A percentile compares a stretch with the other conserved stretches of the same genome.
Evolutionary conservation across 176 grass and related monocot species (phyloP).

Genomic region (Canna indica): DNA sequence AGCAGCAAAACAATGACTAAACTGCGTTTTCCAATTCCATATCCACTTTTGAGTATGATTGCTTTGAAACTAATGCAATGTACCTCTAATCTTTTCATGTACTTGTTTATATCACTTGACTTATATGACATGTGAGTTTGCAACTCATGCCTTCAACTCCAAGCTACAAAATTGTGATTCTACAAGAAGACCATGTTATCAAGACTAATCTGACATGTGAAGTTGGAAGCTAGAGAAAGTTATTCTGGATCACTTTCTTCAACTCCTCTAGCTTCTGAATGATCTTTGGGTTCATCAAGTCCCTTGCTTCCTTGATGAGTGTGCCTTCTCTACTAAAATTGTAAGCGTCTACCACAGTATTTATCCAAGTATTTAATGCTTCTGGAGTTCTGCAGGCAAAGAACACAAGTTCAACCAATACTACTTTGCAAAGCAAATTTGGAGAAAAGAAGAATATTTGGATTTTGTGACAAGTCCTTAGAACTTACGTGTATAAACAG

Average conservation of each 20-base stretch:
- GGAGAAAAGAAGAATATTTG: not conserved
- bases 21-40: no score
- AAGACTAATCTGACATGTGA: not conserved
- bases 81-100: no score
- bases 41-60: no score
- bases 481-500: constrained; percentile 65
- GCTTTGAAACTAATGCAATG: no score
- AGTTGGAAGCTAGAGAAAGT: constrained; percentile 34
- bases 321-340: constrained; percentile 48
- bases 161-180: no score
- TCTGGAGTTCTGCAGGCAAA: constrained; percentile 55
- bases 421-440: not conserved
- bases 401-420: not conserved
- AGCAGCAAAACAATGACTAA: no score
- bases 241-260: constrained; percentile 53
- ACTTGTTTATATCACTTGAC: no score
- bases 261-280: constrained; percentile 57
- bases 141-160: no score
- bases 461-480: not conserved
- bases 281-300: constrained; percentile 78
- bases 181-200: not conserved
- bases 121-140: no score
- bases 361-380: constrained; percentile 51
- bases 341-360: constrained; percentile 66
- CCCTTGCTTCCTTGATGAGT: constrained; percentile 62